Conservation (phyloP, 2,329 filamentous ascomycete species). For the Sclerotinia spermophila region DNA sequence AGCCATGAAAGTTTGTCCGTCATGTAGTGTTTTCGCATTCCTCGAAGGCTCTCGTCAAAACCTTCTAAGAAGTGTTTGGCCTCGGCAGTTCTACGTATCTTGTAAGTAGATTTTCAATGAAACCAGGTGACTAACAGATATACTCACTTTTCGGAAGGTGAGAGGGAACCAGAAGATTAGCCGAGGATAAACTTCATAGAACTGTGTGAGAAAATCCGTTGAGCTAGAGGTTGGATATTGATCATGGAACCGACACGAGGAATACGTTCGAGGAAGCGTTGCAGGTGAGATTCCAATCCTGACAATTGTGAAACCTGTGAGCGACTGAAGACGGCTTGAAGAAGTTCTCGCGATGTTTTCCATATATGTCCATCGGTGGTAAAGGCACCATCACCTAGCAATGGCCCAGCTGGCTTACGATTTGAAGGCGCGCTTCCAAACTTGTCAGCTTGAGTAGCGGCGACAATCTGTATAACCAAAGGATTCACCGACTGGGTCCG, state of each 20-base stretch:
- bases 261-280: constrained; percentile 53
- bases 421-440: constrained; percentile 47
- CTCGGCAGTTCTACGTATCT: background rate
- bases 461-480: constrained; percentile 52
- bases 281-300: constrained; percentile 58
- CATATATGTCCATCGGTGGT: constrained; percentile 49
- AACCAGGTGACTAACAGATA: background rate
- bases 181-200: constrained; percentile 23
- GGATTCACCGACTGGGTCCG: constrained; percentile 41
- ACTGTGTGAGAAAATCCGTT: constrained; percentile 61
- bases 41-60: constrained; percentile 20
- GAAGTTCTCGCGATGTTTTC: constrained; percentile 47
- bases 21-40: constrained; percentile 20
- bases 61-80: constrained; percentile 13
- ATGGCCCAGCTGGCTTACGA: constrained; percentile 42
- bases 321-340: constrained; percentile 50
- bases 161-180: constrained; percentile 35
- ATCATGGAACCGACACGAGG: constrained; percentile 51
- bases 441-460: constrained; percentile 52
- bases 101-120: background rate
- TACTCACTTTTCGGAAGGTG: constrained; percentile 8
- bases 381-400: constrained; percentile 54
- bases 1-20: constrained; percentile 16
- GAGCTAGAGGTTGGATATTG: constrained; percentile 59
- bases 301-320: constrained; percentile 47